Percentiles rank a stretch among this genome's conserved stretches.
Evolutionary conservation across 2,329 filamentous ascomycete genomes (phyloP).

Genomic region (Karstenula rhodostoma): DNA sequence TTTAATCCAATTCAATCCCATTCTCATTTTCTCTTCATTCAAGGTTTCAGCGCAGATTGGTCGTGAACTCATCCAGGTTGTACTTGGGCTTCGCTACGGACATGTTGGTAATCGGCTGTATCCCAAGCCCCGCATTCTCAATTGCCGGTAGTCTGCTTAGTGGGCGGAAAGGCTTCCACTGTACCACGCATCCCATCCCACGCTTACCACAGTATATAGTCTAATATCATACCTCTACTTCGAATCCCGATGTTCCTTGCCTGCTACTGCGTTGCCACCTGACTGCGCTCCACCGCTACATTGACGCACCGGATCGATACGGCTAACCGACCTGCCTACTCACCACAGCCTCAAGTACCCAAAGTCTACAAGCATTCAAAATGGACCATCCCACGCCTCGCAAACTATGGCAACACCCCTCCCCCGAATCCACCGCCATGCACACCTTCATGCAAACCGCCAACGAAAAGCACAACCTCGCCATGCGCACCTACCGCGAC

Average conservation of each 20-base stretch:
- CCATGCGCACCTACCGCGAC: slow-evolving; percentile 73
- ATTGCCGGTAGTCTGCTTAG: slow-evolving; percentile 4
- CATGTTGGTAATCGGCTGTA: not conserved
- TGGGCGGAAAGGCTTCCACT: not conserved
- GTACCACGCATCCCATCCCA: slow-evolving; percentile 1
- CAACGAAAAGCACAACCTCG: slow-evolving; percentile 65
- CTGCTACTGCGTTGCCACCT: too few relatives aligned
- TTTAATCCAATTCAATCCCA: not conserved
- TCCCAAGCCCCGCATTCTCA: slow-evolving; percentile 6
- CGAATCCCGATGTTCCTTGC: too few relatives aligned
- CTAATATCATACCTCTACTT: too few relatives aligned
- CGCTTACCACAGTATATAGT: not conserved
- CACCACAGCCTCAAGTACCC: too few relatives aligned
- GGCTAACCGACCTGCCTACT: too few relatives aligned
- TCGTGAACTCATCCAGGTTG: not conserved
- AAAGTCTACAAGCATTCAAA: not conserved
- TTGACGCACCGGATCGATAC: too few relatives aligned
- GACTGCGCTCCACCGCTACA: too few relatives aligned
- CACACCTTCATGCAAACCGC: slow-evolving; percentile 62
- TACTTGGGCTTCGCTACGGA: not conserved
- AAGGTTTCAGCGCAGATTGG: not conserved
- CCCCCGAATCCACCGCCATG: slow-evolving; percentile 54
- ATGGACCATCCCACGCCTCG: slow-evolving; percentile 43
- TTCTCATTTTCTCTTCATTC: not conserved
- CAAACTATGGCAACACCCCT: slow-evolving; percentile 58